Conservation (phyloP, 2,329 filamentous ascomycete genomes). For the Fusarium sp. region DNA sequence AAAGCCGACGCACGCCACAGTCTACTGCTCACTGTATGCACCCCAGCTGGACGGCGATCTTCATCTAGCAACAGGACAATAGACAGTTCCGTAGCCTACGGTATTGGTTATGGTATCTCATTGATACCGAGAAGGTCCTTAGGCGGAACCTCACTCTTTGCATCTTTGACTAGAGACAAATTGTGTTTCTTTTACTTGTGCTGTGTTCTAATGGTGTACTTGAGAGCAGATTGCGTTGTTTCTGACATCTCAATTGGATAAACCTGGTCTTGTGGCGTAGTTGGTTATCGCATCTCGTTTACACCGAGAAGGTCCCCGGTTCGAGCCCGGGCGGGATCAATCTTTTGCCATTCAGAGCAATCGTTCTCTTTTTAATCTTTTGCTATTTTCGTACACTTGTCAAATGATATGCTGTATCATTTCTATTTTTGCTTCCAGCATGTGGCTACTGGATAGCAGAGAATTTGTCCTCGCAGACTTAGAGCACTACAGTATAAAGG, state of each 20-base stretch:
- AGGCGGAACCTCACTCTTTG: conserved; percentile 37
- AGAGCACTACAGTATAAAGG: too few species aligned
- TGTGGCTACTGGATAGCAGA: too few species aligned
- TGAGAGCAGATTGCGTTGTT: fast-evolving
- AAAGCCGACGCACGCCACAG: neutral
- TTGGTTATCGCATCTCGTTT: conserved; percentile 44
- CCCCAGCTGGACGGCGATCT: neutral
- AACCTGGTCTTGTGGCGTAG: conserved; percentile 41
- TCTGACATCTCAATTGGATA: neutral
- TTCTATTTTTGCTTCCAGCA: too few species aligned
- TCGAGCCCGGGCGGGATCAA: conserved; percentile 44
- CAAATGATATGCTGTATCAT: too few species aligned
- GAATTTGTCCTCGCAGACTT: too few species aligned
- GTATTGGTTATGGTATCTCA: conserved; percentile 10
- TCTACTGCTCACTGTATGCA: neutral
- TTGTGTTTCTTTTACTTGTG: neutral
- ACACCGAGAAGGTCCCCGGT: conserved; percentile 45
- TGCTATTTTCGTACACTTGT: too few species aligned
- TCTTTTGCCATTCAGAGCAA: neutral
- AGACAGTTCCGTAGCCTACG: conserved; percentile 35
- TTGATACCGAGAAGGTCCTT: conserved; percentile 43
- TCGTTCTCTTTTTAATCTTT: neutral
- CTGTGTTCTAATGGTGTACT: fast-evolving
- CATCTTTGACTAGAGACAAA: too few species aligned
- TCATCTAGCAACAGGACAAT: neutral